These are phyloP conservation scores for Ophiostoma perfectum DNA, from an alignment of 2,329 filamentous ascomycete genomes.

Conservation along the genomic window DNA sequence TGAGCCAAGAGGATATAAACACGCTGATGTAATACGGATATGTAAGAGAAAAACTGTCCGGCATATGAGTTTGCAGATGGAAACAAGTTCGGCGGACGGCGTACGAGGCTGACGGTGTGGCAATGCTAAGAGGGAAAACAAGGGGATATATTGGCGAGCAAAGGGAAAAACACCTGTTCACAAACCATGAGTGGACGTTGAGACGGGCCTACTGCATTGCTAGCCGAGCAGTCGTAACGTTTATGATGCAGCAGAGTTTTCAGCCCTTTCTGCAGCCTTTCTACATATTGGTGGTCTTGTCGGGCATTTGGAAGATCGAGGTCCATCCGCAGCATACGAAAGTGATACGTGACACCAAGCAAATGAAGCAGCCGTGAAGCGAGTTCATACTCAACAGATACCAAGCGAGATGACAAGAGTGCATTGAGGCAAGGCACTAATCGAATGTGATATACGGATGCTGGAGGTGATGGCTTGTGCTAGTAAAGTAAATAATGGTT, in stretches of 20 bases:
- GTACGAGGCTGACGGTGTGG: neutral
- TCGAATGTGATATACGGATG: no score
- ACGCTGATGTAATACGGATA: neutral
- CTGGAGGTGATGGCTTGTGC: no score
- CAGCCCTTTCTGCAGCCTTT: neutral
- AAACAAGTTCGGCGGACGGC: neutral
- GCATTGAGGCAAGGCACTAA: no score
- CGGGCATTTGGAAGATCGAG: neutral
- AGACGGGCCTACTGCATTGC: neutral
- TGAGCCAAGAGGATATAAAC: neutral
- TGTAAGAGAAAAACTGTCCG: neutral
- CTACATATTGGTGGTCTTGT: neutral
- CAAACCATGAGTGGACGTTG: neutral
- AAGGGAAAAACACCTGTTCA: neutral
- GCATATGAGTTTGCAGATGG: neutral
- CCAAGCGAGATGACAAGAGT: no score
- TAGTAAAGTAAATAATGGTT: no score
- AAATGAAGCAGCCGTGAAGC: neutral
- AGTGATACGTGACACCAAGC: neutral
- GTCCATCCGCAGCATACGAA: neutral
- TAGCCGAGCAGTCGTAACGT: neutral
- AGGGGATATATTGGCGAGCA: neutral
- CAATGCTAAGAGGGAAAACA: neutral
- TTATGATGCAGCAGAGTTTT: neutral
- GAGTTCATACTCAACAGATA: no score